Evolutionary conservation across 2,329 filamentous ascomycete genomes (phyloP), one percentile per base, ranked within the genome.

Genomic region (Coniella vitis): DNA sequence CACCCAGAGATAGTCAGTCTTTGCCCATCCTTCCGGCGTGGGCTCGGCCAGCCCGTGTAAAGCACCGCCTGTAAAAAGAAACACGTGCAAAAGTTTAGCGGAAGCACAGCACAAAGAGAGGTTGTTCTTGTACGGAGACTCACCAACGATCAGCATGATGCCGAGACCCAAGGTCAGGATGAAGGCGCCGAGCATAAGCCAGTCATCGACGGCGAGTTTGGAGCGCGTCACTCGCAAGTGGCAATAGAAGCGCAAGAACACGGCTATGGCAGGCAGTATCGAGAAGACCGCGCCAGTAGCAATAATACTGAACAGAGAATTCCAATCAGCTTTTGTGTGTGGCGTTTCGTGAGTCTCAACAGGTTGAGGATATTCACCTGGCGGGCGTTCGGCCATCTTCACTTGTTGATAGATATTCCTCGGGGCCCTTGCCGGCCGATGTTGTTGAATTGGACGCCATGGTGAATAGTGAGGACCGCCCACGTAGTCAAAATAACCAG

Each of bases 71-170:
- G 17, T 45, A 22, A 29, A 22, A n/a, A 7, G 39, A n/a, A n/a
- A 29, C 10, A 29, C 25, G 10, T 29, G 10, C 5, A 29, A 5
- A 5, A 5, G 25, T 29, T 29, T 29, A 29, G 25, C 25, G 25
- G 25, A 29, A 29, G 25, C 25, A 29, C 5, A 29, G 25, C 25
- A 29, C 25, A 29, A n/a, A 5, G 25, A 29, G 10, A 29, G 25
- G 25, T 29, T 10, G 10, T 29, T 29, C 10, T 37, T 9, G n/a
- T 14, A 19, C 4, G 14, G 35, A 37, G 35, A 7, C 48, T 16
- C 48, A 54, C 52, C 52, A 7, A 51, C 39, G 12, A 54, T 48
- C 17, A 54, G 14, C 48, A 51, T 51, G 20, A 54, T 32, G 7
- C 52, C 52, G 39, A 54, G 45, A n/a, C 48, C 52, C 12, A 54